These are phyloP conservation scores for Wakefieldia striispora DNA, from an alignment of 768 basidiomycete genomes.

Conservation along the genomic window DNA sequence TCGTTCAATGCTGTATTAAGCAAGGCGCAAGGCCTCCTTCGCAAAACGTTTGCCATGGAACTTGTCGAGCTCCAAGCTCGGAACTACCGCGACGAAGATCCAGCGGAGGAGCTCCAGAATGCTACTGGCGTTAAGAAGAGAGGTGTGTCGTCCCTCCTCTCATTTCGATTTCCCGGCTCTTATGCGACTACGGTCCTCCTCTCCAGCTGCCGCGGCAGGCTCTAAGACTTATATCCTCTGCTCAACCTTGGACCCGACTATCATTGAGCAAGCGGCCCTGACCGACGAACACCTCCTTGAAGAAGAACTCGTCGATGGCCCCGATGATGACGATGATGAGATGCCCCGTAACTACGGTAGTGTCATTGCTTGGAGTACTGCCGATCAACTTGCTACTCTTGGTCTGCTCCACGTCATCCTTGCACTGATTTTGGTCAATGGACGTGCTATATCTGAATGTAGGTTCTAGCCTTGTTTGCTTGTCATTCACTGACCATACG, in stretches of 20 bases:
- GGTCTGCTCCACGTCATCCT: slow-evolving; percentile 83
- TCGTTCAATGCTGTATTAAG: slow-evolving; percentile 65
- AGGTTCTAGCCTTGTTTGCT: slow-evolving; percentile 8
- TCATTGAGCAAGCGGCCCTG: slow-evolving; percentile 61
- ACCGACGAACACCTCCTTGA: slow-evolving; percentile 44
- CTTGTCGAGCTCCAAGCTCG: slow-evolving; percentile 73
- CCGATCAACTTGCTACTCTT: slow-evolving; percentile 63
- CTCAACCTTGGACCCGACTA: slow-evolving; percentile 57
- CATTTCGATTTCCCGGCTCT: not conserved
- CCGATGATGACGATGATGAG: slow-evolving; percentile 48
- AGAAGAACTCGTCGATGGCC: slow-evolving; percentile 50
- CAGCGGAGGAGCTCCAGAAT: slow-evolving; percentile 44
- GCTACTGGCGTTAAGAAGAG: slow-evolving; percentile 66
- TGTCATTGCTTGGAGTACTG: slow-evolving; percentile 68
- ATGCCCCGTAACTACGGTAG: slow-evolving; percentile 57
- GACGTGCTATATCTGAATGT: slow-evolving; percentile 75
- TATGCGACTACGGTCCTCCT: not conserved
- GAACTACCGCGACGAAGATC: slow-evolving; percentile 39
- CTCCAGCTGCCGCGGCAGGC: slow-evolving; percentile 46
- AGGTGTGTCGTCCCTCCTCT: slow-evolving; percentile 36
- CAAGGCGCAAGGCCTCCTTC: slow-evolving; percentile 62
- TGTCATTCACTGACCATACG: not conserved
- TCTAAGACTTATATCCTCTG: slow-evolving; percentile 85
- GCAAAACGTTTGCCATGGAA: slow-evolving; percentile 76
- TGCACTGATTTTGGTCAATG: slow-evolving; percentile 79